A percentile compares a stretch with the other conserved stretches of the same genome.
These are phyloP conservation scores for Boletus rex-veris DNA, from an alignment of 768 basidiomycete species.

Conservation along the genomic window DNA sequence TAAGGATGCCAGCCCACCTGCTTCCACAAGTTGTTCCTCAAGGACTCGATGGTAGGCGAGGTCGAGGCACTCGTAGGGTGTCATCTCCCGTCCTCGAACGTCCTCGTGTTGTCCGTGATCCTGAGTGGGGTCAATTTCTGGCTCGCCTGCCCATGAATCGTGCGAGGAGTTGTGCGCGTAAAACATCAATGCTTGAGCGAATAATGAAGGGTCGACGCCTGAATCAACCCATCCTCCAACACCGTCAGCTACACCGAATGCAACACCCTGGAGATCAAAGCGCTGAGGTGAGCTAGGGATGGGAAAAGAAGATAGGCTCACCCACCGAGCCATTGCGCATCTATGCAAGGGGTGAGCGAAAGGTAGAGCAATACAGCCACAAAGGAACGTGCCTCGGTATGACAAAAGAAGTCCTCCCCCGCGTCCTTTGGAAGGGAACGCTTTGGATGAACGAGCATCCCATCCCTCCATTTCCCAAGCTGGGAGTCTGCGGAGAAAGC, in stretches of 20 bases:
- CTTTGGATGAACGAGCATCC: conserved; percentile 49
- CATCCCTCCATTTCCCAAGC: conserved; percentile 69
- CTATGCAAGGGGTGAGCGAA: conserved; percentile 34
- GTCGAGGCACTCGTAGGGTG: conserved; percentile 67
- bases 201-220: conserved; percentile 84
- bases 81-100: conserved; percentile 66
- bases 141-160: conserved; percentile 78
- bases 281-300: conserved; percentile 25
- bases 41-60: conserved; percentile 70
- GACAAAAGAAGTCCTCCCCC: conserved; percentile 63
- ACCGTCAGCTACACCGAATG: conserved; percentile 87
- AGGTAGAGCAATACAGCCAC: background rate
- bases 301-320: conserved; percentile 18
- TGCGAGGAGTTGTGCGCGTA: conserved; percentile 71
- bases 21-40: conserved; percentile 57
- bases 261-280: conserved; percentile 51
- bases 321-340: conserved; percentile 79
- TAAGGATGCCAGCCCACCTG: conserved; percentile 38
- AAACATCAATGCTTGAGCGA: conserved; percentile 90
- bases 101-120: conserved; percentile 65
- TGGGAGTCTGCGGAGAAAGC: conserved; percentile 58
- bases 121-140: conserved; percentile 73
- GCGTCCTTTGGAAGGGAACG: conserved; percentile 37
- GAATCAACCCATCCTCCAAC: conserved; percentile 89
- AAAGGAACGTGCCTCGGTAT: conserved; percentile 56